Base-by-base conservation (phyloP, 225 moss, liverwort and hornwort species). In the Climacium dendroides region DNA sequence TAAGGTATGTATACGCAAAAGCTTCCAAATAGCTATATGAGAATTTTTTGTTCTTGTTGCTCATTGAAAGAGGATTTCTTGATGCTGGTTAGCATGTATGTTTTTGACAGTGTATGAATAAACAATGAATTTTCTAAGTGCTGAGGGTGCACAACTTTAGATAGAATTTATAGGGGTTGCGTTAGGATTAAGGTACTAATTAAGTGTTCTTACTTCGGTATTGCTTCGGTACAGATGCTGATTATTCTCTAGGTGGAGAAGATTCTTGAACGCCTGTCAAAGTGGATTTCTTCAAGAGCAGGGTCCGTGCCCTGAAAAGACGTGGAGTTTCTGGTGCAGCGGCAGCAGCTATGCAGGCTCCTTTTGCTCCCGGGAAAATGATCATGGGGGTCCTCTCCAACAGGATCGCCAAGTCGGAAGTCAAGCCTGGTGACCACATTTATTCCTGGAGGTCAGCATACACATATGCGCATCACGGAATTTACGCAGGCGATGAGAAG, bases 391-490 rank as follows among this genome's bases (percentile, higher is more conserved):
- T 97, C 41, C 87, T 98, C 16, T 97, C 98, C 62, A 98, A 98
- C 90, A 93, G 96, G 84, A 88, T 97, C 43, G 14, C 72, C 29
- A 94, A 76, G 84, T 85, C 92, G 11, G 92, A 96, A 25, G 71
- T 91, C 69, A 87, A 93, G 77, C 91, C 94, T 34, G 98, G 98
- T 52, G 98, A 98, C 62, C 98, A 98, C 81, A 90, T 98, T 29
- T 98, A 98, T 83, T 98, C 98, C 52, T 98, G 98, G 98, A 92
- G 98, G 74, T 94, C 96, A 35, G 97, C 95, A 23, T 97, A 97
- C 85, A 96, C 96, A 22, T 97, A 96, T 83, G 95, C 97, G 4
- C 97, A 97, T 87, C 97, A 97, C 89, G 98, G 96, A 64, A 93
- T 98, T 39, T 98, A 95, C 76, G 78, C 88, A 55, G 95, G 93